Conservation (phyloP, 148 eudicot genomes). For the Dianthus caryophyllus region DNA sequence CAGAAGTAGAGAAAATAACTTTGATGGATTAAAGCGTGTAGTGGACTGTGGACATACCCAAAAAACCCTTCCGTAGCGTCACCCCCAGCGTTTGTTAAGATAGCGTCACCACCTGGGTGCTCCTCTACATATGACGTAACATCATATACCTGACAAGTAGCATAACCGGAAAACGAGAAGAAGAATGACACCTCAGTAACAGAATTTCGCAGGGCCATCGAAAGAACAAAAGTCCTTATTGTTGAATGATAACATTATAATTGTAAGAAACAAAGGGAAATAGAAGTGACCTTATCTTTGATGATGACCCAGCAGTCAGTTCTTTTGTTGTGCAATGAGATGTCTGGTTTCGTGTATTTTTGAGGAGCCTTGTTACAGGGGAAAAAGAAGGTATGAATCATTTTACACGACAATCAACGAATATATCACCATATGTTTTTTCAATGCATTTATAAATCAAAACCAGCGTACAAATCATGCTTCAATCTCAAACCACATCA, state of each 20-base stretch:
- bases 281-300: constrained; percentile 65
- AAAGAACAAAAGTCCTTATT: not conserved
- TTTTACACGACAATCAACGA: not conserved
- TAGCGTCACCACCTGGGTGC: constrained; percentile 99
- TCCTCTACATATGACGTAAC: constrained; percentile 92
- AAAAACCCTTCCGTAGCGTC: constrained; percentile 92
- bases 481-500: not conserved
- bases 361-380: constrained; percentile 36
- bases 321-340: constrained; percentile 72
- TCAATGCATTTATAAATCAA: not conserved
- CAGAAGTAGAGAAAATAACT: not conserved
- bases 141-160: constrained; percentile 69
- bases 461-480: not conserved
- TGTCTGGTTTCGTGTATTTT: constrained; percentile 61
- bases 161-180: not conserved
- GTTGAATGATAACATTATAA: not conserved
- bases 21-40: not conserved
- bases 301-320: constrained; percentile 97
- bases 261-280: not conserved
- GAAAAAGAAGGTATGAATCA: not conserved
- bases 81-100: constrained; percentile 83
- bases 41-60: constrained; percentile 51
- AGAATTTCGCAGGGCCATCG: not conserved
- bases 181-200: not conserved
- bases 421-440: not conserved